phyloP scores from a whole-genome alignment of 768 basidiomycete species.

The Calocybe gangraenosa region DNA sequence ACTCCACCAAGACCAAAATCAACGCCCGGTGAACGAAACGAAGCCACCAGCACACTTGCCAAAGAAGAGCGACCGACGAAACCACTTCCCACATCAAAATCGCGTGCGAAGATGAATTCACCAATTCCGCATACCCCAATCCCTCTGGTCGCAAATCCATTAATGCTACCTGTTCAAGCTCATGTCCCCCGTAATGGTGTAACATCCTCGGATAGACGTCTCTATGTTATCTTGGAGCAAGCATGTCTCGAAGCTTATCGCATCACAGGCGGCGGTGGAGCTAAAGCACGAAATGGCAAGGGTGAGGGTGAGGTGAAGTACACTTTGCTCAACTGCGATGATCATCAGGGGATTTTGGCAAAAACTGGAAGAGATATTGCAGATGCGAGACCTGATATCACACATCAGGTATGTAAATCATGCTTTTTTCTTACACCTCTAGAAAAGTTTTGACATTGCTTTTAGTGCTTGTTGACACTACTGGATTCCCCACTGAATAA shows the following conservation, averaged over 20 bases:
- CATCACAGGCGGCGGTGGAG: constrained; percentile 60
- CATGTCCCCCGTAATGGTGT: constrained; percentile 59
- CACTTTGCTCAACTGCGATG: constrained; percentile 95
- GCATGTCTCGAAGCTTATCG: constrained; percentile 96
- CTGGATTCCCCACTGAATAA: constrained; percentile 98
- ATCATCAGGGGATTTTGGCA: constrained; percentile 97
- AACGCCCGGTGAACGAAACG: constrained; percentile 56
- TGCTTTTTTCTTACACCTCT: constrained; percentile 5
- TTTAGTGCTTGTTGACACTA: constrained; percentile 88
- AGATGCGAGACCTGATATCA: constrained; percentile 98
- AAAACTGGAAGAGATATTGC: constrained; percentile 98
- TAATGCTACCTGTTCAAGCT: constrained; percentile 81
- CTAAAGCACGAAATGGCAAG: constrained; percentile 49
- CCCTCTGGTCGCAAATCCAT: constrained; percentile 58
- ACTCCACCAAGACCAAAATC: constrained; percentile 73
- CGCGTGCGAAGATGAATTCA: constrained; percentile 44
- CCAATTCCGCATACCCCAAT: constrained; percentile 40
- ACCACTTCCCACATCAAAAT: constrained; percentile 54
- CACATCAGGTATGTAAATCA: constrained; percentile 76
- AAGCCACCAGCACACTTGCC: constrained; percentile 10
- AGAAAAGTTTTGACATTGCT: constrained; percentile 1
- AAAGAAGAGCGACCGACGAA: constrained; percentile 53
- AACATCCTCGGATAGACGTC: constrained; percentile 53
- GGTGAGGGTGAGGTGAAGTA: constrained; percentile 85
- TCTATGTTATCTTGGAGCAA: constrained; percentile 90